Base-by-base conservation (phyloP, 495 filamentous ascomycete genomes). In the Viridothelium virens region DNA sequence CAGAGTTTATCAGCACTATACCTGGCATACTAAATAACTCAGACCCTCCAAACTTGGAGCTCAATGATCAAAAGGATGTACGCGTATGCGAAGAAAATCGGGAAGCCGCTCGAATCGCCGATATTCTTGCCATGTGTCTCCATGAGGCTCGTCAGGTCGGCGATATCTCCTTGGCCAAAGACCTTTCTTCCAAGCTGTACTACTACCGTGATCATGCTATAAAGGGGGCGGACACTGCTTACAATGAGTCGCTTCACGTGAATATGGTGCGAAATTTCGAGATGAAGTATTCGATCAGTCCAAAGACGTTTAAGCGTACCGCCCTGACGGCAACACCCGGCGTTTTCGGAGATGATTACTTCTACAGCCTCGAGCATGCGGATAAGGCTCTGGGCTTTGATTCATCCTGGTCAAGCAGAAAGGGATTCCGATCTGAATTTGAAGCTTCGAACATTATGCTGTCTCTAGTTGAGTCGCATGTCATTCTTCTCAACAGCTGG, bases 111-210 rank as follows among this genome's bases (percentile, higher is more conserved):
- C 87, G 89, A 66, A 85, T 94, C 66, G 89, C 90, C 18, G 90
- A 96, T 70, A 87, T 96, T 61, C 85, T 96, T 53, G 87, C 93
- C n/a, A 91, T 97, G 79, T 91, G 93, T 75, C 76, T 96, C 25
- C 92, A 96, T 75, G 85, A 89, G 61, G 79, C 86, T 25, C 88
- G 90, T 44, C 89, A 95, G 73, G 80, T 85, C 62, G 84, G 85
- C n/a, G 83, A 87, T 70, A 78, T 79, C 9, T 77, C 81, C 1
- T 86, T 92, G 66, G 80, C 89, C 18, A 86, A 84, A 53, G 83
- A 85, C 2, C 73, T 97, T 0, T 81, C 91, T 46, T 84, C 86
- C 11, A 84, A 89, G 66, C 77, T 98, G 4, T 83, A 84, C 62
- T 96, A 91, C 78, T 89, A 89, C 71, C 77, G 87, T 25, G 81